A percentile compares a stretch with the other conserved stretches of the same genome.
Evolutionary conservation across 176 grass and related monocot species (phyloP).

Genomic region (Musa schizocarpa): DNA sequence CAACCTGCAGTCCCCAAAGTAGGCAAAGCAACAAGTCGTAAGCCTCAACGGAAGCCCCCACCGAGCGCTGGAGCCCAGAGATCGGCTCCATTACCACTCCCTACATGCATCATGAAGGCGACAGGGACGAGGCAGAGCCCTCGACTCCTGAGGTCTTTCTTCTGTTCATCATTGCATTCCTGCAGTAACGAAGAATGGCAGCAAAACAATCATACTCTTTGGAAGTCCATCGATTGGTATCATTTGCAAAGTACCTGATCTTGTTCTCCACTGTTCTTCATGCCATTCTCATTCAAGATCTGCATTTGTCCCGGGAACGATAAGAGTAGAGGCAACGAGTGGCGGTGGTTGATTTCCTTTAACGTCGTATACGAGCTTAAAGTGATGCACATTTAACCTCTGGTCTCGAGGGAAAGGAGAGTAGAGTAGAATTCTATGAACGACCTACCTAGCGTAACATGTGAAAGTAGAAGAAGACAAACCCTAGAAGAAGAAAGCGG

Average conservation of each 20-base stretch:
- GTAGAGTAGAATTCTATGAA: no score
- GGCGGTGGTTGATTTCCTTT: neutral
- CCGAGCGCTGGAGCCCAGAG: slow-evolving; percentile 33
- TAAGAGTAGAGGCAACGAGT: neutral
- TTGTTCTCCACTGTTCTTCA: neutral
- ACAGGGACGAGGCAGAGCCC: slow-evolving; percentile 73
- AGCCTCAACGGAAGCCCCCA: neutral
- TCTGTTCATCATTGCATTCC: neutral
- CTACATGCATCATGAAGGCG: slow-evolving; percentile 50
- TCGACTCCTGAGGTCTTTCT: slow-evolving; percentile 53
- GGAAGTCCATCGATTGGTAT: neutral
- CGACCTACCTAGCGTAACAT: no score
- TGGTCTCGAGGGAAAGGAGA: no score
- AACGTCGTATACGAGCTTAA: no score
- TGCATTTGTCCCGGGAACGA: neutral
- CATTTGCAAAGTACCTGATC: slow-evolving; percentile 19
- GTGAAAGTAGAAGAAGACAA: no score
- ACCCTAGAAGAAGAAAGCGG: no score
- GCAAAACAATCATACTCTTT: neutral
- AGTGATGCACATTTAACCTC: no score
- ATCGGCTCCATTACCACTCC: slow-evolving; percentile 42
- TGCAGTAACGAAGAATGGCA: neutral
- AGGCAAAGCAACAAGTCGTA: slow-evolving; percentile 6
- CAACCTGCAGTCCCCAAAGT: slow-evolving; percentile 52
- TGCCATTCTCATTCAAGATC: neutral